These are phyloP conservation scores for Macrolepiota albuminosa DNA, from an alignment of 768 basidiomycete genomes.

Conservation along the genomic window DNA sequence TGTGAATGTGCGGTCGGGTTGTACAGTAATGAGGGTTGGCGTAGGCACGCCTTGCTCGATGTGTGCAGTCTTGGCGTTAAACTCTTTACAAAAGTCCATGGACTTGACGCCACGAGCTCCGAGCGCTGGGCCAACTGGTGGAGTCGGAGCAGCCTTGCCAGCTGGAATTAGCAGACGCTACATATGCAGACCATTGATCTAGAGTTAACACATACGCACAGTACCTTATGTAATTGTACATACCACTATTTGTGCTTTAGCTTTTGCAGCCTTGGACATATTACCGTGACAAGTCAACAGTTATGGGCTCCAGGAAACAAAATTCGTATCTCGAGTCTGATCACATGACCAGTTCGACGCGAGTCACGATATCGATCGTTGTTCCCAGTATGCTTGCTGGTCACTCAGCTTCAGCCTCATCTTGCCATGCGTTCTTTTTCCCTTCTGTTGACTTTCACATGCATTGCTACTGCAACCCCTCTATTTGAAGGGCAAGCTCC, in stretches of 20 bases:
- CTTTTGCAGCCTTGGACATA: constrained; percentile 64
- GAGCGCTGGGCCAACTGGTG: constrained; percentile 94
- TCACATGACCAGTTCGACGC: constrained; percentile 6
- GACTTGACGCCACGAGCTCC: constrained; percentile 98
- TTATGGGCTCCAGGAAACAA: background rate
- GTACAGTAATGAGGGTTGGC: constrained; percentile 90
- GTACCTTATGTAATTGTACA: constrained; percentile 23
- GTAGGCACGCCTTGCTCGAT: constrained; percentile 80
- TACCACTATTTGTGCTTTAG: constrained; percentile 74
- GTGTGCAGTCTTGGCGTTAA: constrained; percentile 95
- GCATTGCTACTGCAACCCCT: constrained; percentile 37
- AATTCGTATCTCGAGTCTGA: background rate
- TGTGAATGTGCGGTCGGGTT: constrained; percentile 92
- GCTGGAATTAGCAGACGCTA: constrained; percentile 87
- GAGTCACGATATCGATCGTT: background rate
- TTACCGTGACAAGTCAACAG: constrained; percentile 21
- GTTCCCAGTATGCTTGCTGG: background rate
- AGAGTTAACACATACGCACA: constrained; percentile 8
- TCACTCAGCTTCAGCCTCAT: background rate
- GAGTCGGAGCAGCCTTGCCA: constrained; percentile 93
- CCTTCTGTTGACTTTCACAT: constrained; percentile 39
- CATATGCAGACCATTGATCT: constrained; percentile 5
- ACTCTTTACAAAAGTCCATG: constrained; percentile 99
- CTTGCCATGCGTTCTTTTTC: constrained; percentile 45
- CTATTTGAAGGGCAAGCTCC: constrained; percentile 35